Percentiles rank a stretch among this genome's conserved stretches.
Conservation (phyloP, 1,139 yeast species). For the Starmera stellimalicola region DNA sequence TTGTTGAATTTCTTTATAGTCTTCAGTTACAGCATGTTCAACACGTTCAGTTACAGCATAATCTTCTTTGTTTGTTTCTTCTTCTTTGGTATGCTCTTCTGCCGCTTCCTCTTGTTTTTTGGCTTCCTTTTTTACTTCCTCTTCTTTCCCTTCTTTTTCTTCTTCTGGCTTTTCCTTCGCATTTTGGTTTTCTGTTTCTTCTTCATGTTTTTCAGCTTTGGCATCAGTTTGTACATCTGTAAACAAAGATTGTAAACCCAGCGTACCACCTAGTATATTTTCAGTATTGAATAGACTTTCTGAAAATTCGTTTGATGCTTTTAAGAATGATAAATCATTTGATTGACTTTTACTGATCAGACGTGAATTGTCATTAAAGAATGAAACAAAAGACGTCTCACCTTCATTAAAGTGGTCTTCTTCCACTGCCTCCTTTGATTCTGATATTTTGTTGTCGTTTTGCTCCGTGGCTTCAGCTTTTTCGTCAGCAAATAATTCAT, state of each 20-base stretch:
- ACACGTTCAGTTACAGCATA: neutral
- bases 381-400: slow-evolving; percentile 1
- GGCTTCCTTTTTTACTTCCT: neutral
- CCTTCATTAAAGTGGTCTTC: neutral
- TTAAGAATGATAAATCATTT: neutral
- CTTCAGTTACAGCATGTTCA: neutral
- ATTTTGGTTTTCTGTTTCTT: neutral
- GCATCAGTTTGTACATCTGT: neutral
- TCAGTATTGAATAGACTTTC: neutral
- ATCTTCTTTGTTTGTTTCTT: neutral
- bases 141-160: neutral
- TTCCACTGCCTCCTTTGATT: neutral
- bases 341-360: neutral
- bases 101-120: neutral
- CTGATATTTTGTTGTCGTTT: neutral
- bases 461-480: neutral
- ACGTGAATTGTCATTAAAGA: slow-evolving; percentile 1
- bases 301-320: neutral
- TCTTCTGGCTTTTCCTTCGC: neutral
- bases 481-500: neutral
- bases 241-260: no score
- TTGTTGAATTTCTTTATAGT: no score
- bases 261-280: neutral
- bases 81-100: neutral
- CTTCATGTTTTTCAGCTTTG: neutral